Base-by-base conservation (phyloP, 768 basidiomycete species). In the Tephrocybe sp. region DNA sequence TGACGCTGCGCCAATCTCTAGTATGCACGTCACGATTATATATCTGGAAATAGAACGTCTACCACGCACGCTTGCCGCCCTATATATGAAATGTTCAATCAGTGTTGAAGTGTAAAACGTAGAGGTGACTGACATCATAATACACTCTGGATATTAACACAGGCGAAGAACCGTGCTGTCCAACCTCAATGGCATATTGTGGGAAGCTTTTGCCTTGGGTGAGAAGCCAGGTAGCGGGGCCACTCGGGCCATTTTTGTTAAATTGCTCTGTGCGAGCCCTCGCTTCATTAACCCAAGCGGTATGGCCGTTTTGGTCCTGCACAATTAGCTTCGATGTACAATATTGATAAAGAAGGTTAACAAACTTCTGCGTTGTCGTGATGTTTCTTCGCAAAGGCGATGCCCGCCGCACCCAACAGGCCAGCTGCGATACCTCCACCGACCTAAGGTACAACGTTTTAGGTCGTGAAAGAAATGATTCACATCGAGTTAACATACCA, bases 1-100 rank as follows among this genome's bases (percentile, higher is more conserved):
- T 22, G 78, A 82, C 1, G 84, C 85, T 60, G 86, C 88, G 14
- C 87, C 87, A 48, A 87, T 58, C 60, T 84, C 87, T 88, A 52
- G 13, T 16, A 22, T 26, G 7, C 26, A 26, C 7, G 26, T 12
- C 20, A 58, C 42, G 52, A 51, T 31, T 49, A 19, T 22, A 34
- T 13, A 44, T 14, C 40, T 35, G 26, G 60, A 72, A 62, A 47
- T 74, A 74, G 56, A 51, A 74, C n/a, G 50, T 43, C 30, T 41
- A 53, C 36, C 5, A 71, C 82, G 64, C 57, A 87, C 85, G 70
- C 49, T 83, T 49, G 57, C 82, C 74, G 41, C 81, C 75, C 80
- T 84, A 49, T 19, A 41, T 20, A n/a, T 41, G 26, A 41, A 13
- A 43, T 46, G 45, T 43, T 30, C 32, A 49, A 31, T 35, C 50